A percentile compares a stretch with the other conserved stretches of the same genome.
phyloP scores from a whole-genome alignment of 2,329 filamentous ascomycete species.

The Ascochyta koolunga region DNA sequence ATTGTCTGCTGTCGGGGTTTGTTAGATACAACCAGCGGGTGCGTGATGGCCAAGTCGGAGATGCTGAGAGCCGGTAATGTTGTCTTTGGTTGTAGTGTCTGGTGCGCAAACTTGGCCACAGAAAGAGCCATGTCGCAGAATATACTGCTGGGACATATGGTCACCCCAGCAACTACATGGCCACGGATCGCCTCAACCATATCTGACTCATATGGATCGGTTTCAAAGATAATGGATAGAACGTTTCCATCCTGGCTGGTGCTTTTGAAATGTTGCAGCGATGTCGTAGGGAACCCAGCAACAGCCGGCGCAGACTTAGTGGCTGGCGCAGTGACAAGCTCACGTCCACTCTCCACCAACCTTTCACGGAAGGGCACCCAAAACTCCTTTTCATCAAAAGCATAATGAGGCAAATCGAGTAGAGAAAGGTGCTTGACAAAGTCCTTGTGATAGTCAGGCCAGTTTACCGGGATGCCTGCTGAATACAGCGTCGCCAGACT shows the following conservation, averaged over 20 bases:
- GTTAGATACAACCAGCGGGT: not conserved
- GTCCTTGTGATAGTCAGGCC: not conserved
- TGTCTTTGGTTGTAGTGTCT: not conserved
- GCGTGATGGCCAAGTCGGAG: not conserved
- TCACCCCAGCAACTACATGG: not conserved
- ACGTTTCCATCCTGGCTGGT: not conserved
- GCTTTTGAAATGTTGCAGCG: not conserved
- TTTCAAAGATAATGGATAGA: not conserved
- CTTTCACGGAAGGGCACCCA: not conserved
- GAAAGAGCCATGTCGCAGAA: not conserved
- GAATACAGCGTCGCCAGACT: not conserved
- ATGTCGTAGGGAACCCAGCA: not conserved
- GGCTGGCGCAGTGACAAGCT: not conserved
- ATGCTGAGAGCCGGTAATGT: not conserved
- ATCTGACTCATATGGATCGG: not conserved
- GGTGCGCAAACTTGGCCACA: not conserved
- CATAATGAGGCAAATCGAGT: not conserved
- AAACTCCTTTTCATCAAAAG: not conserved
- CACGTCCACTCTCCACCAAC: not conserved
- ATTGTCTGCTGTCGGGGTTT: not conserved
- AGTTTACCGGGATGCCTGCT: not conserved
- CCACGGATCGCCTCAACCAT: not conserved
- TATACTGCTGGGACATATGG: not conserved
- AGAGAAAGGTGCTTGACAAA: not conserved
- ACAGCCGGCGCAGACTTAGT: not conserved